Percentiles rank a stretch among this genome's conserved stretches.
Conservation (phyloP, 768 basidiomycete species). For the Termitomyces sp. region DNA sequence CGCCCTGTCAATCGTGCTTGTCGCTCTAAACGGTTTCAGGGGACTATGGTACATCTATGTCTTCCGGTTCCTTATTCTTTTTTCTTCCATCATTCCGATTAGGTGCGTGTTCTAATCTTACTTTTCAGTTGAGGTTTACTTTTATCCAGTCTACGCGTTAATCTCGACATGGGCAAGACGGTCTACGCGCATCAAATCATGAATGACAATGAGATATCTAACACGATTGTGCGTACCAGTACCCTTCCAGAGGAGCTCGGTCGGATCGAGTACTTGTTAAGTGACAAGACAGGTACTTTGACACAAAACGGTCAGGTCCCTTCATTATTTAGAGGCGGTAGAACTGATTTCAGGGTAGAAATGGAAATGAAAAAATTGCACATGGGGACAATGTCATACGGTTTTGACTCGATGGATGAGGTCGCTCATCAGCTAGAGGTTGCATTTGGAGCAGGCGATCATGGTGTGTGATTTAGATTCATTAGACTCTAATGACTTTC, state of each 20-base stretch:
- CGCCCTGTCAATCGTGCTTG: conserved; percentile 82
- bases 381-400: conserved; percentile 98
- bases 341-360: conserved; percentile 41
- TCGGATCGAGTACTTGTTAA: conserved; percentile 90
- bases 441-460: conserved; percentile 69
- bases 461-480: conserved; percentile 29
- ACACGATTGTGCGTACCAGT: conserved; percentile 95
- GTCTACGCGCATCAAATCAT: conserved; percentile 96
- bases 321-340: not conserved
- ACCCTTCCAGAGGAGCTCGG: conserved; percentile 96
- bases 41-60: conserved; percentile 96
- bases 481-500: not conserved
- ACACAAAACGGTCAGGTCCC: conserved; percentile 85
- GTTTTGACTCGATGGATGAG: conserved; percentile 98
- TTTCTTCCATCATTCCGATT: conserved; percentile 99
- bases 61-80: conserved; percentile 93
- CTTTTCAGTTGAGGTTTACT: not conserved
- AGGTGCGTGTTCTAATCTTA: conserved; percentile 47
- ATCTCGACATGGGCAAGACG: conserved; percentile 99
- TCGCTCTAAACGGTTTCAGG: conserved; percentile 93
- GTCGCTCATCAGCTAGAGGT: conserved; percentile 86
- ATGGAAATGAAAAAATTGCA: conserved; percentile 99
- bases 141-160: conserved; percentile 80
- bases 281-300: conserved; percentile 96
- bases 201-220: conserved; percentile 87